Percentiles rank a stretch among this genome's conserved stretches.
Conservation (phyloP, 2,329 filamentous ascomycete species). For the Xylariaceae sp. region DNA sequence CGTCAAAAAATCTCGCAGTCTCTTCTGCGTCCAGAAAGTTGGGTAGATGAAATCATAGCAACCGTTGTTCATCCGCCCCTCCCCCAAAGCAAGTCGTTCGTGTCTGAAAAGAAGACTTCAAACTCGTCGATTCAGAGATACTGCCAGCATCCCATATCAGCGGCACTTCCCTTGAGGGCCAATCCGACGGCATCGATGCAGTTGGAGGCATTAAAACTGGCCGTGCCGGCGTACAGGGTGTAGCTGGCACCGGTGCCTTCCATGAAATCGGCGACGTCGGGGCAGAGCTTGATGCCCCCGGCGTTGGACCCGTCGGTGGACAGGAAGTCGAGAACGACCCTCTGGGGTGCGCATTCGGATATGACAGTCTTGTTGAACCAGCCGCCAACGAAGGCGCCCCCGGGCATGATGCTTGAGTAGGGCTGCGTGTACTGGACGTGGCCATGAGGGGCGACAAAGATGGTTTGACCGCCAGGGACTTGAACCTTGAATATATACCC, state of each 20-base stretch:
- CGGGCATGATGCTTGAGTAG: constrained; percentile 55
- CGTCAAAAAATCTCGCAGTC: constrained; percentile 8
- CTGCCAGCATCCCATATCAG: constrained; percentile 42
- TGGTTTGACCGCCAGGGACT: constrained; percentile 65
- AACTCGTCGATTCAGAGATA: constrained; percentile 36
- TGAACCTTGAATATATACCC: constrained; percentile 40
- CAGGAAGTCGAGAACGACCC: constrained; percentile 33
- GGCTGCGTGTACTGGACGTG: constrained; percentile 58
- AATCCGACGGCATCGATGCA: constrained; percentile 42
- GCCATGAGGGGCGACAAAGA: constrained; percentile 60
- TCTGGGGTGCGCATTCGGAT: constrained; percentile 27
- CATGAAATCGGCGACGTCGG: constrained; percentile 28
- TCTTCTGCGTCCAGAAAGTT: constrained; percentile 9
- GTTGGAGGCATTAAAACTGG: constrained; percentile 30
- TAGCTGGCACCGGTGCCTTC: constrained; percentile 27
- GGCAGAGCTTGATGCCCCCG: constrained; percentile 34
- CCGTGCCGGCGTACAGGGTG: constrained; percentile 33
- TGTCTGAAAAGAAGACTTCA: neutral
- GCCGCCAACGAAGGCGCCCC: constrained; percentile 52
- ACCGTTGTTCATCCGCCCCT: neutral
- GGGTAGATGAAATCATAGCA: constrained; percentile 9
- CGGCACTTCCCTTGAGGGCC: constrained; percentile 30
- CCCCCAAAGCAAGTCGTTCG: neutral
- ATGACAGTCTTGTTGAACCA: constrained; percentile 44
- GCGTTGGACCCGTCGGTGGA: constrained; percentile 33